Evolutionary conservation across 345 rosid species (phyloP).

Genomic region (Lepidium africanum): DNA sequence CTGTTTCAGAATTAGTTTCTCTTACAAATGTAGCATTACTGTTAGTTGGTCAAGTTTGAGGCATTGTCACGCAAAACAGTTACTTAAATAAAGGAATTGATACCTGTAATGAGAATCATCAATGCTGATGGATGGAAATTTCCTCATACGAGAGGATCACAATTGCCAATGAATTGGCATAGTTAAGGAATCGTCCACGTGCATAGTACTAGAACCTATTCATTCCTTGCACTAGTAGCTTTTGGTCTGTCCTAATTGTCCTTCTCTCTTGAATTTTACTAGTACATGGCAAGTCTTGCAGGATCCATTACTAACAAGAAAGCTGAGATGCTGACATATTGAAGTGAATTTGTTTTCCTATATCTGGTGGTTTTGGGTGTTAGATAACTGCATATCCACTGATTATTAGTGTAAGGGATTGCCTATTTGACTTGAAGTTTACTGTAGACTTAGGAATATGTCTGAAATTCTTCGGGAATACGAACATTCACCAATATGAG

Average conservation of each 20-base stretch:
- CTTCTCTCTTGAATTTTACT: neutral
- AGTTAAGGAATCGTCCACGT: neutral
- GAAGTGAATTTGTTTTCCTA: neutral
- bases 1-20: neutral
- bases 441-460: neutral
- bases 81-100: neutral
- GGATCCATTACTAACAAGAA: neutral
- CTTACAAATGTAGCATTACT: neutral
- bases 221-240: neutral
- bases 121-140: neutral
- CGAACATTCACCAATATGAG: neutral
- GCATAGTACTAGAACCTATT: neutral
- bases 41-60: neutral
- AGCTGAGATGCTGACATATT: neutral
- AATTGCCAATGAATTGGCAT: neutral
- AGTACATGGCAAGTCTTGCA: neutral
- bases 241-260: constrained; percentile 1
- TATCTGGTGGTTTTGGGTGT: constrained; percentile 10
- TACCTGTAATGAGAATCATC: neutral
- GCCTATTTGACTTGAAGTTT: neutral
- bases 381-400: neutral
- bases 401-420: neutral
- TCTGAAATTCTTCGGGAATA: too few relatives aligned
- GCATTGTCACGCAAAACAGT: neutral
- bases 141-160: neutral